Evolutionary conservation across 176 grass and related monocot genomes (phyloP).

Genomic region (Rhynchospora tenuis): DNA sequence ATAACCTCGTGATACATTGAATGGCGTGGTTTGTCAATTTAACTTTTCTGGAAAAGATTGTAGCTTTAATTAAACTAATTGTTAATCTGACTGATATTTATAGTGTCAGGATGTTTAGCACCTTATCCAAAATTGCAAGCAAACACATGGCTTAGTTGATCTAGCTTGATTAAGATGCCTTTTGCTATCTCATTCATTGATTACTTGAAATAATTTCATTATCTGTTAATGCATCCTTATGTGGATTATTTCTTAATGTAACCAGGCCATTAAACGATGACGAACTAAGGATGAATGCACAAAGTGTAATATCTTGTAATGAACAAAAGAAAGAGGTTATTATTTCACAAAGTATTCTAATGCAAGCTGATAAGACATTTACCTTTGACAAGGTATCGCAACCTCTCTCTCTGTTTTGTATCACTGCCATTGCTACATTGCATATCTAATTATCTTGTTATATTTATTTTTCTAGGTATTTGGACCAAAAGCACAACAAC

Average conservation of each 20-base stretch:
- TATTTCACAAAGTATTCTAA: slow-evolving; percentile 48
- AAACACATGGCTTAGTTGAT: background rate
- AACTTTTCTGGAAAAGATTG: too few relatives aligned
- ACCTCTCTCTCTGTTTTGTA: background rate
- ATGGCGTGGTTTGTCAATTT: background rate
- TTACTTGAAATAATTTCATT: background rate
- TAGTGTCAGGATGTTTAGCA: background rate
- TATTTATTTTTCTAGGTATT: slow-evolving; percentile 54
- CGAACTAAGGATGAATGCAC: slow-evolving; percentile 46
- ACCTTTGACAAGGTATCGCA: slow-evolving; percentile 70
- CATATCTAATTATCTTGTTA: slow-evolving; percentile 11
- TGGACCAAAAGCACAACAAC: slow-evolving; percentile 73
- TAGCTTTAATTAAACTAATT: background rate
- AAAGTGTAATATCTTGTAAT: slow-evolving; percentile 58
- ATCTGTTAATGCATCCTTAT: slow-evolving; percentile 1
- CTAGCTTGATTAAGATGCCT: background rate
- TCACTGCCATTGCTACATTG: slow-evolving; percentile 3
- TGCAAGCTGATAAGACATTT: slow-evolving; percentile 69
- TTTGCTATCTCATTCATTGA: background rate
- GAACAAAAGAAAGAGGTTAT: slow-evolving; percentile 55
- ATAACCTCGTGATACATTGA: background rate
- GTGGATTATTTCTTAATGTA: background rate
- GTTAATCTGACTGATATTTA: background rate
- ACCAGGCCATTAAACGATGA: slow-evolving; percentile 63
- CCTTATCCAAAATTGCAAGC: background rate